A percentile compares a stretch with the other conserved stretches of the same genome.
These are phyloP conservation scores for Trichoderma hamatum DNA, from an alignment of 2,329 filamentous ascomycete genomes.

Conservation along the genomic window DNA sequence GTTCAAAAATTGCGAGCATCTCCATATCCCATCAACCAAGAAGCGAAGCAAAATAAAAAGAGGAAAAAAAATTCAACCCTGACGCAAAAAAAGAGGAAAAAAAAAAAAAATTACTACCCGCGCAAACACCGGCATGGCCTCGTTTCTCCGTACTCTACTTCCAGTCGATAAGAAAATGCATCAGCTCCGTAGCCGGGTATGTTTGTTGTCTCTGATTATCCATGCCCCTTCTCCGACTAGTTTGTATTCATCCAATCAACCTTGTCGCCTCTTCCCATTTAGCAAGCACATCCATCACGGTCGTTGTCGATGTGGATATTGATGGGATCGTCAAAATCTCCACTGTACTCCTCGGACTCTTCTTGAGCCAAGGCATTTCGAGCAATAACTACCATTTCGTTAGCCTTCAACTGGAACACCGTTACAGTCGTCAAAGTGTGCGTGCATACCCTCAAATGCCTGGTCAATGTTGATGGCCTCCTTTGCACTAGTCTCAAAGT, in stretches of 20 bases:
- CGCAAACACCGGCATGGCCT: conserved; percentile 27
- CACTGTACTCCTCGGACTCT: conserved; percentile 96
- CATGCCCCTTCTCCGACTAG: conserved; percentile 8
- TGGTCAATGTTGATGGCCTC: conserved; percentile 97
- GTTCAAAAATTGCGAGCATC: background rate
- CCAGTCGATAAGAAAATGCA: conserved; percentile 21
- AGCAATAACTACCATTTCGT: conserved; percentile 72
- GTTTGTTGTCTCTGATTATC: conserved; percentile 22
- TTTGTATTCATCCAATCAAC: conserved; percentile 8
- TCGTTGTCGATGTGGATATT: conserved; percentile 97
- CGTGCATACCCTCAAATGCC: conserved; percentile 63
- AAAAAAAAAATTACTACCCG: conserved; percentile 19
- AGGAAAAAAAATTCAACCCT: conserved; percentile 9
- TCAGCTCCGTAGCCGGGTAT: conserved; percentile 27
- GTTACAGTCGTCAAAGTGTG: background rate
- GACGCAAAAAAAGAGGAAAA: background rate
- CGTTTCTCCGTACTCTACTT: conserved; percentile 30
- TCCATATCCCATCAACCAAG: conserved; percentile 8
- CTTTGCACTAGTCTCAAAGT: conserved; percentile 99
- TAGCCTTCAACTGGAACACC: background rate
- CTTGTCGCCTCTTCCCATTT: conserved; percentile 37
- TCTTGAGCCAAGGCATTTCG: conserved; percentile 94
- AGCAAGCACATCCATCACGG: conserved; percentile 91
- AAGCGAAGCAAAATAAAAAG: conserved; percentile 1
- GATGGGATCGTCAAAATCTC: conserved; percentile 96